phyloP scores from a whole-genome alignment of 2,329 filamentous ascomycete genomes.

The Tothia fuscella region DNA sequence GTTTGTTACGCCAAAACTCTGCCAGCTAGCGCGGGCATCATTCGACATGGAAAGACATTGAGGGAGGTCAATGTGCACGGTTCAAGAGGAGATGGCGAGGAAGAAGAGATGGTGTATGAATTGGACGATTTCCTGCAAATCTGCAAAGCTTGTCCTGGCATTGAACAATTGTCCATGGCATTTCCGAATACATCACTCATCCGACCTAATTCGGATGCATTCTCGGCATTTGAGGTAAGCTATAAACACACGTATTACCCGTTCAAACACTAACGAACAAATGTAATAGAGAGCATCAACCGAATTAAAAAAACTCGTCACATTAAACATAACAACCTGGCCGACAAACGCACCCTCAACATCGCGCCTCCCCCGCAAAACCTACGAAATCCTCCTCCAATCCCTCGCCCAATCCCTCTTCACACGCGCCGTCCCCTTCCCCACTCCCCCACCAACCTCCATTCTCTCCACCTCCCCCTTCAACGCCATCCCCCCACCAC shows the following conservation, averaged over 20 bases:
- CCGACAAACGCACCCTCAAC: conserved; percentile 31
- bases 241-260: neutral
- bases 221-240: conserved; percentile 30
- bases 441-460: conserved; percentile 8
- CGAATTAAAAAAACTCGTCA: conserved; percentile 29
- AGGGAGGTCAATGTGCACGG: conserved; percentile 33
- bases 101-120: conserved; percentile 33
- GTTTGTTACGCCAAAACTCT: conserved; percentile 29
- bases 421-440: conserved; percentile 21
- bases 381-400: conserved; percentile 35
- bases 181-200: conserved; percentile 34
- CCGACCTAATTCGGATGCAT: conserved; percentile 29
- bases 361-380: conserved; percentile 28
- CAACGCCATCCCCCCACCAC: neutral
- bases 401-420: conserved; percentile 26
- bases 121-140: conserved; percentile 33
- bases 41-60: conserved; percentile 34
- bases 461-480: neutral
- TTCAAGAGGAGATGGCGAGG: conserved; percentile 23
- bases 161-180: conserved; percentile 36
- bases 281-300: conserved; percentile 22
- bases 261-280: conserved; percentile 7
- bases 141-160: conserved; percentile 29
- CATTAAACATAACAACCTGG: conserved; percentile 38
- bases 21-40: conserved; percentile 31